Evolutionary conservation across 2,329 filamentous ascomycete genomes (phyloP).

Genomic region (Xylariaceae sp.): DNA sequence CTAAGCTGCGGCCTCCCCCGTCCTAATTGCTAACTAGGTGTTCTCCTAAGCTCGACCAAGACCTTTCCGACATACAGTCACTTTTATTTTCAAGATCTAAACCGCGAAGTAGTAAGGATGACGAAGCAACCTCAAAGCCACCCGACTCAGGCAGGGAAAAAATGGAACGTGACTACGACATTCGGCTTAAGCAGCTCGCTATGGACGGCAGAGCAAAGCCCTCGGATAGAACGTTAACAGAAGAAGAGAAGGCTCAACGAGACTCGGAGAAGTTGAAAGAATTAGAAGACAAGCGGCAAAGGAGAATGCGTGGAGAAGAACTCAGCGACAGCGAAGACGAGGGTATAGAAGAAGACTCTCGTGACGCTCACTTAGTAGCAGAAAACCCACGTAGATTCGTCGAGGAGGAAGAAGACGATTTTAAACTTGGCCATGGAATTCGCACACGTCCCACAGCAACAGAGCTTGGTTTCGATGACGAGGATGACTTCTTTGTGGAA

Average conservation of each 20-base stretch:
- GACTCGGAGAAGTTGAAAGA: constrained; percentile 79
- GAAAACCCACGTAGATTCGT: constrained; percentile 29
- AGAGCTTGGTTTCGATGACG: constrained; percentile 82
- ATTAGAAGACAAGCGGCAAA: constrained; percentile 81
- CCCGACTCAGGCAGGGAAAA: constrained; percentile 68
- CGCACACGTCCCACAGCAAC: constrained; percentile 62
- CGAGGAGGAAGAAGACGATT: constrained; percentile 61
- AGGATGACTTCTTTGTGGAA: constrained; percentile 92
- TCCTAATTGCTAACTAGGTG: constrained; percentile 5
- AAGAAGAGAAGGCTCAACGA: constrained; percentile 81
- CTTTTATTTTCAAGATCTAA: constrained; percentile 64
- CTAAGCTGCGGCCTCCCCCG: neutral
- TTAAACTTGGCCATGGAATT: constrained; percentile 66
- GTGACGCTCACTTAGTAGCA: neutral
- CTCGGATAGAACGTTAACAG: constrained; percentile 87
- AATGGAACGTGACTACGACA: constrained; percentile 87
- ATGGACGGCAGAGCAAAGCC: constrained; percentile 86
- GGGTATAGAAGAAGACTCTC: constrained; percentile 39
- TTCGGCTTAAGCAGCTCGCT: constrained; percentile 79
- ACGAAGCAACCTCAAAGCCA: constrained; percentile 41
- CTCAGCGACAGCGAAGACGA: constrained; percentile 48
- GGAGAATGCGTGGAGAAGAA: constrained; percentile 84
- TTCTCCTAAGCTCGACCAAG: constrained; percentile 74
- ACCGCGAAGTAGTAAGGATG: constrained; percentile 43
- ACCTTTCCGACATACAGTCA: constrained; percentile 76